These are phyloP conservation scores for Strobilomyces confusus DNA, from an alignment of 768 basidiomycete genomes.

Conservation along the genomic window DNA sequence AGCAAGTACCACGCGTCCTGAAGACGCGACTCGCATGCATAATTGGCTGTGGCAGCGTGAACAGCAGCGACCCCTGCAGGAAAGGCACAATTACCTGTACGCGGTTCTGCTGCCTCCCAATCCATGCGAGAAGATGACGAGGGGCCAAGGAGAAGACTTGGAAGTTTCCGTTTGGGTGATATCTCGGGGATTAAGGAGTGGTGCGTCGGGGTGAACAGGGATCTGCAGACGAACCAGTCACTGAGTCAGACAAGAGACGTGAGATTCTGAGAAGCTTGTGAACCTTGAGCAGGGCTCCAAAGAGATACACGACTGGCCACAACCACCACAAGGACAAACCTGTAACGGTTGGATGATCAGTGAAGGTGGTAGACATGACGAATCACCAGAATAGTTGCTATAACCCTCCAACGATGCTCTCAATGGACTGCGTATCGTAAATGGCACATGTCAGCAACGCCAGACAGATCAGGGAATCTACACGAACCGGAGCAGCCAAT, in stretches of 20 bases:
- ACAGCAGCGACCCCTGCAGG: background rate
- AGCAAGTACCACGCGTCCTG: constrained; percentile 78
- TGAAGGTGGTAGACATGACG: background rate
- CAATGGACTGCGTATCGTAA: constrained; percentile 33
- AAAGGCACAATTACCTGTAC: constrained; percentile 46
- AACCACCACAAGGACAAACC: constrained; percentile 28
- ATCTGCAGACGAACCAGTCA: constrained; percentile 35
- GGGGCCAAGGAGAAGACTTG: constrained; percentile 53
- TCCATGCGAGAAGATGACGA: constrained; percentile 84
- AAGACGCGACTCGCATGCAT: constrained; percentile 68
- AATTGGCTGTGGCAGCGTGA: constrained; percentile 46
- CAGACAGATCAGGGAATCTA: background rate
- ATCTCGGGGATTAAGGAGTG: constrained; percentile 38
- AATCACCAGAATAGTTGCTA: constrained; percentile 44
- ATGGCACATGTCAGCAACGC: constrained; percentile 1
- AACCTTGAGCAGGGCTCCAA: constrained; percentile 47
- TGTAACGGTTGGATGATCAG: constrained; percentile 1
- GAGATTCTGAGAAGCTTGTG: background rate
- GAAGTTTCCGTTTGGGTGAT: background rate
- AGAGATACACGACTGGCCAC: constrained; percentile 50
- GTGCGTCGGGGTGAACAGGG: constrained; percentile 53
- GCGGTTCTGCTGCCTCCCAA: constrained; percentile 69
- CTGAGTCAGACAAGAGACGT: background rate
- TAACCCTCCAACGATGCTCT: constrained; percentile 46
- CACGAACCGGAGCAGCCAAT: constrained; percentile 57